A percentile compares a stretch with the other conserved stretches of the same genome.
Conservation (phyloP, 2,329 filamentous ascomycete species). For the Acarospora socialis region DNA sequence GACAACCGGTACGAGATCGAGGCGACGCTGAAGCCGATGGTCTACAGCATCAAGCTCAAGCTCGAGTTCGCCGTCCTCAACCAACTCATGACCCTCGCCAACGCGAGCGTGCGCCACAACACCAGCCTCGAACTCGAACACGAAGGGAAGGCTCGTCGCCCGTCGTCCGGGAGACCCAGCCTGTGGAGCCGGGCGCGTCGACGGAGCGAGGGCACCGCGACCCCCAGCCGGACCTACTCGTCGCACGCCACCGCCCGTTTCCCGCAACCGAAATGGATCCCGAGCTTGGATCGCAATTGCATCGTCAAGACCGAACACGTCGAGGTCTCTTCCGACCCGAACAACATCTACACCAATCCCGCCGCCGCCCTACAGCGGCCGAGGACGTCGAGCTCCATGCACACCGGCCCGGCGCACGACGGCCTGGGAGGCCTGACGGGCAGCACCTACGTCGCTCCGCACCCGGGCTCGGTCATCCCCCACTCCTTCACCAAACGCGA, state of each 20-base stretch:
- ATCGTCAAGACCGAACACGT: constrained; percentile 10
- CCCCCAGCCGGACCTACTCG: too few relatives aligned
- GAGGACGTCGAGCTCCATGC: too few relatives aligned
- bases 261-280: constrained; percentile 13
- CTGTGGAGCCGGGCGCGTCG: too few relatives aligned
- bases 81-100: constrained; percentile 14
- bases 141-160: too few relatives aligned
- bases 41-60: constrained; percentile 37
- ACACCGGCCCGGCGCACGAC: constrained; percentile 10
- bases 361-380: constrained; percentile 9
- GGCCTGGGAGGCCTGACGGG: constrained; percentile 11
- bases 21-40: constrained; percentile 31
- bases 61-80: constrained; percentile 35
- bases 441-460: constrained; percentile 2
- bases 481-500: constrained; percentile 6
- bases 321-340: constrained; percentile 6
- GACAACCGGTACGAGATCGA: constrained; percentile 32
- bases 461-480: not conserved
- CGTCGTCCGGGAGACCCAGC: too few relatives aligned
- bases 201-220: too few relatives aligned
- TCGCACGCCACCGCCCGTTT: too few relatives aligned
- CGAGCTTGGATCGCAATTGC: constrained; percentile 10
- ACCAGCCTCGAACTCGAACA: too few relatives aligned
- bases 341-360: constrained; percentile 13
- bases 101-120: constrained; percentile 3